A percentile compares a stretch with the other conserved stretches of the same genome.
phyloP scores from a whole-genome alignment of 495 filamentous ascomycete species.

The Tuber melanosporum region DNA sequence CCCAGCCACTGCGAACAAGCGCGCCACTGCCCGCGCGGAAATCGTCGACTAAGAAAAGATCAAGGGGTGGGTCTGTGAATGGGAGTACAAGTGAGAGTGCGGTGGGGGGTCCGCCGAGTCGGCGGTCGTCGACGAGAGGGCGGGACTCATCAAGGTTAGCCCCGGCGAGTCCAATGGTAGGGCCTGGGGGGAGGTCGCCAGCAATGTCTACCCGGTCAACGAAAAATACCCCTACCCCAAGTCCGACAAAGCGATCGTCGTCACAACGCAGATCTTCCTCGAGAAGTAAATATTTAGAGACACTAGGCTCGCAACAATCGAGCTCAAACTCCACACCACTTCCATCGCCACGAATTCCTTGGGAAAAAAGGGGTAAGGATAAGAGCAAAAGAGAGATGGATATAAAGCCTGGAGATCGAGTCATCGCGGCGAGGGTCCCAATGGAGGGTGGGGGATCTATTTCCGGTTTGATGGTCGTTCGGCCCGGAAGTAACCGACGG shows the following conservation, averaged over 20 bases:
- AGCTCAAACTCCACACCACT: background rate
- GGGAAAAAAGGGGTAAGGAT: conserved; percentile 18
- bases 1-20: conserved; percentile 9
- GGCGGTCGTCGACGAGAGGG: conserved; percentile 22
- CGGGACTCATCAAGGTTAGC: conserved; percentile 25
- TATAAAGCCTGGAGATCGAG: conserved; percentile 8
- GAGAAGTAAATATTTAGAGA: conserved; percentile 16
- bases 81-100: conserved; percentile 26
- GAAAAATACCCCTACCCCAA: conserved; percentile 24
- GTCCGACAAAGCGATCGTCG: conserved; percentile 10
- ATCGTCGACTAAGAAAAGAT: conserved; percentile 17
- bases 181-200: conserved; percentile 13
- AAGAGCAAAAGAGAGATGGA: conserved; percentile 10
- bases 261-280: conserved; percentile 9
- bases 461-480: conserved; percentile 26
- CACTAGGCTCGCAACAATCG: conserved; percentile 9
- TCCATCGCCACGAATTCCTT: conserved; percentile 18
- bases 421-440: conserved; percentile 21
- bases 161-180: conserved; percentile 18
- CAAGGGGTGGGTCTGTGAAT: conserved; percentile 23
- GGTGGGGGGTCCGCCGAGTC: conserved; percentile 16
- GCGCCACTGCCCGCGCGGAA: conserved; percentile 22
- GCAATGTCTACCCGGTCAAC: conserved; percentile 19
- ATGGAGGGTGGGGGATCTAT: conserved; percentile 23
- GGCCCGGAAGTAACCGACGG: conserved; percentile 19